Conservation (phyloP, 2,329 filamentous ascomycete genomes). For the Nakataea oryzae region DNA sequence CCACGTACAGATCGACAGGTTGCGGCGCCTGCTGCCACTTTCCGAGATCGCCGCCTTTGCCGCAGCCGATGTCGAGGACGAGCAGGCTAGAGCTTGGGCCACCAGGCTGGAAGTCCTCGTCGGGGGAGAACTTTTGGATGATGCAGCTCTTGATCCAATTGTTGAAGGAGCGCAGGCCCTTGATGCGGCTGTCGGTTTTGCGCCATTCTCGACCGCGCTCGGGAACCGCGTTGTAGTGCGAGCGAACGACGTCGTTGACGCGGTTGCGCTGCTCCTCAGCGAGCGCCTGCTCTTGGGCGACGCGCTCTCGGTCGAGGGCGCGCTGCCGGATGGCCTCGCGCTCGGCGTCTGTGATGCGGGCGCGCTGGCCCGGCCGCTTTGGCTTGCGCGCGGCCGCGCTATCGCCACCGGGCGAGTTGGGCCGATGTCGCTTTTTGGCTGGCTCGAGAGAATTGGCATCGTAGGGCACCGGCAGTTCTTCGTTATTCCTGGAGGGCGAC, state of each 20-base stretch:
- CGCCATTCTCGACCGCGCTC: constrained; percentile 92
- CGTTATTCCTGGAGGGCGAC: constrained; percentile 21
- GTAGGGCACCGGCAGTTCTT: constrained; percentile 48
- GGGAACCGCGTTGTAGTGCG: constrained; percentile 94
- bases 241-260: constrained; percentile 75
- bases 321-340: constrained; percentile 56
- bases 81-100: constrained; percentile 48
- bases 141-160: constrained; percentile 98
- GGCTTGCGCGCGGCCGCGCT: constrained; percentile 44
- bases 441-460: constrained; percentile 47
- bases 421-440: constrained; percentile 47
- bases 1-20: constrained; percentile 83
- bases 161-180: constrained; percentile 88
- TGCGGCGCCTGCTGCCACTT: constrained; percentile 97
- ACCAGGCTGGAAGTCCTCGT: constrained; percentile 59
- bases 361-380: constrained; percentile 56
- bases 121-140: constrained; percentile 90
- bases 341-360: constrained; percentile 57
- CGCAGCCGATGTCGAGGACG: constrained; percentile 89
- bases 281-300: constrained; percentile 25
- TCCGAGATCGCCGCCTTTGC: constrained; percentile 87
- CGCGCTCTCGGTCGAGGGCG: constrained; percentile 42
- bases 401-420: constrained; percentile 29
- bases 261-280: constrained; percentile 39
- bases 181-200: constrained; percentile 88